Percentiles rank a stretch among this genome's conserved stretches.
phyloP scores from a whole-genome alignment of 345 rosid genomes.

The Euphorbia tirucalli region DNA sequence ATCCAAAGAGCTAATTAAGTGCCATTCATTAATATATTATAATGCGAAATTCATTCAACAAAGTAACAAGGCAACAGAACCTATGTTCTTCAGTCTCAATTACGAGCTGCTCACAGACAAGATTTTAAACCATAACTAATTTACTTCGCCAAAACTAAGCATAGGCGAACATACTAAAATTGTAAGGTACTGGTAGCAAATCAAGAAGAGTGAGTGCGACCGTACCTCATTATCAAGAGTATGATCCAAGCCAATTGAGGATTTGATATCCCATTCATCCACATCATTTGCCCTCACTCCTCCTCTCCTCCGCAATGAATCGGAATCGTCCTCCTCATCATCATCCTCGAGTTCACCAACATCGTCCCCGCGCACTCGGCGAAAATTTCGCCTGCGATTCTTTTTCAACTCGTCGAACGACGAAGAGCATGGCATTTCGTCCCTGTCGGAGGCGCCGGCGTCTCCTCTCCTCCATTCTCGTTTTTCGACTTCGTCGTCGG shows the following conservation, averaged over 20 bases:
- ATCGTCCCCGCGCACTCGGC: constrained; percentile 31
- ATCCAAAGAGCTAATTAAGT: no score
- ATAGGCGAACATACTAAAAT: no score
- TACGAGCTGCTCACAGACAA: neutral
- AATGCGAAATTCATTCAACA: neutral
- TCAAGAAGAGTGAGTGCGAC: neutral
- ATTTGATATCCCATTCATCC: constrained; percentile 71
- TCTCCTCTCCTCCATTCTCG: constrained; percentile 38
- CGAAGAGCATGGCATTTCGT: constrained; percentile 49
- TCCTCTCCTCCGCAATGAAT: neutral
- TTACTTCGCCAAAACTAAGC: no score
- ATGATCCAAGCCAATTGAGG: constrained; percentile 68
- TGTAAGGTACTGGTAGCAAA: no score
- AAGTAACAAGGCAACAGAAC: neutral
- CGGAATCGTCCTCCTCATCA: constrained; percentile 18
- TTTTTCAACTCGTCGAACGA: constrained; percentile 33
- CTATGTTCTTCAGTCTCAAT: neutral
- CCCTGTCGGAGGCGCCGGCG: constrained; percentile 32
- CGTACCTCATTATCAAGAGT: constrained; percentile 84
- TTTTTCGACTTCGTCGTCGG: constrained; percentile 43
- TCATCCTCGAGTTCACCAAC: constrained; percentile 31
- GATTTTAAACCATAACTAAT: neutral
- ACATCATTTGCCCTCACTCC: constrained; percentile 30
- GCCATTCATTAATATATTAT: no score
- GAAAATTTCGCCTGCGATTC: constrained; percentile 10